Percentiles rank a stretch among this genome's conserved stretches.
These are phyloP conservation scores for Austroboletus eburneus DNA, from an alignment of 768 basidiomycete species.

Conservation along the genomic window DNA sequence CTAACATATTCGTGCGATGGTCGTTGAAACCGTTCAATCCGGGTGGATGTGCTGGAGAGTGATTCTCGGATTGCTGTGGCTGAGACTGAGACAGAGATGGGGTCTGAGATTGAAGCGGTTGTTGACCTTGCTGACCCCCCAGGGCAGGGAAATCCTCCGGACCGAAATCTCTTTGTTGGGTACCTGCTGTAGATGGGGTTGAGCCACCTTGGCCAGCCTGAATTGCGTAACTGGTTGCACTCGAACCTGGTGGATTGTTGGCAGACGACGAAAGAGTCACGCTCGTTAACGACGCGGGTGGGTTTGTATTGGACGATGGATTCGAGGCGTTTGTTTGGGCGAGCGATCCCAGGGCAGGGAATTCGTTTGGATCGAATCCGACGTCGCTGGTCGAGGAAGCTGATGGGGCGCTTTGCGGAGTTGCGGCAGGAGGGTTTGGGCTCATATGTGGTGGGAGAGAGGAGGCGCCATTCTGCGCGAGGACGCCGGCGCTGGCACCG, in stretches of 20 bases:
- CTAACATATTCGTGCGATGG: conserved; percentile 56
- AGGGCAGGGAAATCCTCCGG: conserved; percentile 88
- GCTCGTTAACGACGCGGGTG: conserved; percentile 25
- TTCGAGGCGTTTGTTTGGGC: conserved; percentile 42
- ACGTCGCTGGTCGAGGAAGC: conserved; percentile 69
- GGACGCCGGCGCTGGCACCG: conserved; percentile 39
- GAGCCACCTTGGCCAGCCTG: conserved; percentile 61
- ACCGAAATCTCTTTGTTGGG: conserved; percentile 48
- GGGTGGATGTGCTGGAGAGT: conserved; percentile 54
- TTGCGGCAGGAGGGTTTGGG: conserved; percentile 38
- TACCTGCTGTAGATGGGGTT: conserved; percentile 4
- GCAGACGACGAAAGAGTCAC: conserved; percentile 21
- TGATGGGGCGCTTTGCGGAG: conserved; percentile 48
- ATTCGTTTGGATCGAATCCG: conserved; percentile 81
- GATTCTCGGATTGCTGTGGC: conserved; percentile 30
- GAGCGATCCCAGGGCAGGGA: conserved; percentile 77
- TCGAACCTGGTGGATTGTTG: conserved; percentile 29
- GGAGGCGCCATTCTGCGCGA: conserved; percentile 54
- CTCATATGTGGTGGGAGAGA: conserved; percentile 56
- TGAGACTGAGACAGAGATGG: conserved; percentile 30
- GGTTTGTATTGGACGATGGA: conserved; percentile 33
- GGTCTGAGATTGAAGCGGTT: conserved; percentile 21
- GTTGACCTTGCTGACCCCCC: conserved; percentile 53
- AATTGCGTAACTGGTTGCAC: conserved; percentile 71
- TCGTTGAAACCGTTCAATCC: conserved; percentile 66